These are phyloP conservation scores for Leccinum boreale DNA, from an alignment of 768 basidiomycete genomes.

Conservation along the genomic window DNA sequence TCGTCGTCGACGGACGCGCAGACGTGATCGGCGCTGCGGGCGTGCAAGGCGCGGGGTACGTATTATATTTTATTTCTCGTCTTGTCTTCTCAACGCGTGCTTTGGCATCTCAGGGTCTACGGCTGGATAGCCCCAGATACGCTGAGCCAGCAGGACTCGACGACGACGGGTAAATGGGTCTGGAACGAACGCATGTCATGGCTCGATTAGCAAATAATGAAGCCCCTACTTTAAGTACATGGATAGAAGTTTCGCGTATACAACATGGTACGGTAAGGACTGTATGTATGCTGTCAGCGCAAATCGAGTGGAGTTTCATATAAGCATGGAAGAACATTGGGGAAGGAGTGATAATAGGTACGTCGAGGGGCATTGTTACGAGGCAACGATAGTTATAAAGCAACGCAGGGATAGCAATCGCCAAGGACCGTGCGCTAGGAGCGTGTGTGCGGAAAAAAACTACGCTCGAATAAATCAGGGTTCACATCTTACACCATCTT, in stretches of 20 bases:
- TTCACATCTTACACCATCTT: conserved; percentile 51
- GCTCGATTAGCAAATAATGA: conserved; percentile 38
- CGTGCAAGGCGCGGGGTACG: conserved; percentile 73
- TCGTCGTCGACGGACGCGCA: conserved; percentile 52
- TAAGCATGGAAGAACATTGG: conserved; percentile 12
- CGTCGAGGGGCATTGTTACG: neutral
- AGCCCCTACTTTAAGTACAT: conserved; percentile 19
- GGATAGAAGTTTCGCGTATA: conserved; percentile 24
- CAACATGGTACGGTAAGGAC: conserved; percentile 27
- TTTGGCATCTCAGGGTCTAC: conserved; percentile 18
- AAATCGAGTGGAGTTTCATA: conserved; percentile 11
- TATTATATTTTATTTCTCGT: neutral
- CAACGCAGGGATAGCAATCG: conserved; percentile 6
- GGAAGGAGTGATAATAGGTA: neutral
- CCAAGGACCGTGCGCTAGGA: conserved; percentile 10
- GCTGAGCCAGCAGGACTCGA: conserved; percentile 21
- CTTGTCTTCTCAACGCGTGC: neutral
- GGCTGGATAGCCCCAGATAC: conserved; percentile 10
- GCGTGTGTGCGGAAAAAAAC: conserved; percentile 13
- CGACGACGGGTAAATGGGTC: conserved; percentile 33
- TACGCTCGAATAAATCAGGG: conserved; percentile 38
- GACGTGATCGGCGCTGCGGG: conserved; percentile 70
- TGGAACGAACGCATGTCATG: conserved; percentile 50
- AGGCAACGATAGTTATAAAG: neutral
- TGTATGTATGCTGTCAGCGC: conserved; percentile 8